A percentile compares a stretch with the other conserved stretches of the same genome.
phyloP scores from a whole-genome alignment of 1,139 yeast species.

The Wickerhamomyces sp. region DNA sequence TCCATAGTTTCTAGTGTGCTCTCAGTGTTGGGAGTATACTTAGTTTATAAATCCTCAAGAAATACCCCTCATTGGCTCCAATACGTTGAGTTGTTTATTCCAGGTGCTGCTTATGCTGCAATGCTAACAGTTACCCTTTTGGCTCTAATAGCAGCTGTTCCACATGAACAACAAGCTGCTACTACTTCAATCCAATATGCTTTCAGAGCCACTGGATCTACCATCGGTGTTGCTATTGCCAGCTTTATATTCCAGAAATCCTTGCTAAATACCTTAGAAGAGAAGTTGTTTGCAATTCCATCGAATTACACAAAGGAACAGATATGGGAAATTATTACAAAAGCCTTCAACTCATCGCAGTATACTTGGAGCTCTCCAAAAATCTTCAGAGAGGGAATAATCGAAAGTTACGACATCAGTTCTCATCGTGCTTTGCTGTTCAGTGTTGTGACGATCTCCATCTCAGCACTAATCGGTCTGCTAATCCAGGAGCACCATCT shows the following conservation, averaged over 20 bases:
- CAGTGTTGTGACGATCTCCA: slow-evolving; percentile 33
- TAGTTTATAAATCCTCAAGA: slow-evolving; percentile 24
- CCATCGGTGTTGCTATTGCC: slow-evolving; percentile 63
- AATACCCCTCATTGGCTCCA: slow-evolving; percentile 18
- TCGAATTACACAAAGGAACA: slow-evolving; percentile 30
- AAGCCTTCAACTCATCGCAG: slow-evolving; percentile 54
- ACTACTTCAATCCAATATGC: slow-evolving; percentile 76
- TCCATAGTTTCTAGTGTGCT: slow-evolving; percentile 38
- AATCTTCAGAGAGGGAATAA: slow-evolving; percentile 41
- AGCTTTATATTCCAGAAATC: slow-evolving; percentile 57
- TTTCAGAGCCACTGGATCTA: slow-evolving; percentile 71
- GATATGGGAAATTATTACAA: slow-evolving; percentile 40
- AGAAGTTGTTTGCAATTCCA: slow-evolving; percentile 33
- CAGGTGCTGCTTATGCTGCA: slow-evolving; percentile 56
- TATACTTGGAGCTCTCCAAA: slow-evolving; percentile 49
- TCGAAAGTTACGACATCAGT: slow-evolving; percentile 44
- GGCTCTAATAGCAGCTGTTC: slow-evolving; percentile 60
- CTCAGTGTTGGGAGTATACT: slow-evolving; percentile 39
- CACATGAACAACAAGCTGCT: slow-evolving; percentile 60
- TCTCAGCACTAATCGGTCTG: slow-evolving; percentile 30
- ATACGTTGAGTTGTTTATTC: slow-evolving; percentile 28
- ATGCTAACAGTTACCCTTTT: slow-evolving; percentile 58
- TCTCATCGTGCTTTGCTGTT: slow-evolving; percentile 44
- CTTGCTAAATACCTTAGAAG: slow-evolving; percentile 21
- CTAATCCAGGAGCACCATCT: slow-evolving; percentile 25